A percentile compares a stretch with the other conserved stretches of the same genome.
These are phyloP conservation scores for Xylaria telfairii DNA, from an alignment of 495 filamentous ascomycete species.

Conservation along the genomic window DNA sequence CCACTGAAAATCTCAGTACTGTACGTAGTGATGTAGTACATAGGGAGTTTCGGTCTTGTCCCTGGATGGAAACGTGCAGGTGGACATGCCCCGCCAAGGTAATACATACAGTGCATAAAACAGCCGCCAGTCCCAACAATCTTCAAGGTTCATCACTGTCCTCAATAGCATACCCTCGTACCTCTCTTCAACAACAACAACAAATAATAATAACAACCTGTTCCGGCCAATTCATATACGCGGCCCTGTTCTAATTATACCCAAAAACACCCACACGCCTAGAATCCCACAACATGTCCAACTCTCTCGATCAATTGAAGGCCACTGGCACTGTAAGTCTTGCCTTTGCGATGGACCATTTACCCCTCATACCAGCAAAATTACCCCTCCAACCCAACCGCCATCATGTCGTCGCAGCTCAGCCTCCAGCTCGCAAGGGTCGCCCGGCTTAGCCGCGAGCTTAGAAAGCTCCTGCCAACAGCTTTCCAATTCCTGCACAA, in stretches of 20 bases:
- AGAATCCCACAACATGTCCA: slow-evolving; percentile 66
- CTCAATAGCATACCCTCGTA: slow-evolving; percentile 28
- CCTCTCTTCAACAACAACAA: slow-evolving; percentile 4
- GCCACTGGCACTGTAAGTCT: slow-evolving; percentile 87
- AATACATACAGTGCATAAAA: slow-evolving; percentile 18
- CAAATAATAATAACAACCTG: background rate
- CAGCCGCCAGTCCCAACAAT: slow-evolving; percentile 3
- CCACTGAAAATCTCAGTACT: background rate
- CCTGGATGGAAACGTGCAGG: no score
- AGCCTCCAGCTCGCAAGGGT: slow-evolving; percentile 12
- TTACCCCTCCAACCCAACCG: slow-evolving; percentile 39
- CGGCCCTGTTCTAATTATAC: slow-evolving; percentile 25
- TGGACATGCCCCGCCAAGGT: slow-evolving; percentile 6
- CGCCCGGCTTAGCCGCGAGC: background rate
- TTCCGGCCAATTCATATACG: background rate
- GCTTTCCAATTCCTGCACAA: background rate
- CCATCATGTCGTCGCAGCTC: slow-evolving; percentile 27
- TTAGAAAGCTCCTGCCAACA: background rate
- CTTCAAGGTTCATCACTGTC: slow-evolving; percentile 27
- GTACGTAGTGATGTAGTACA: background rate
- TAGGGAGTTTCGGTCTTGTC: background rate
- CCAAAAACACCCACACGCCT: slow-evolving; percentile 27
- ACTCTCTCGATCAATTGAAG: slow-evolving; percentile 95
- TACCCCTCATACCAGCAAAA: slow-evolving; percentile 46
- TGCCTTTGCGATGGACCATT: slow-evolving; percentile 25